These are phyloP conservation scores for Metarhizium humberi DNA, from an alignment of 2,329 filamentous ascomycete genomes.

Conservation along the genomic window DNA sequence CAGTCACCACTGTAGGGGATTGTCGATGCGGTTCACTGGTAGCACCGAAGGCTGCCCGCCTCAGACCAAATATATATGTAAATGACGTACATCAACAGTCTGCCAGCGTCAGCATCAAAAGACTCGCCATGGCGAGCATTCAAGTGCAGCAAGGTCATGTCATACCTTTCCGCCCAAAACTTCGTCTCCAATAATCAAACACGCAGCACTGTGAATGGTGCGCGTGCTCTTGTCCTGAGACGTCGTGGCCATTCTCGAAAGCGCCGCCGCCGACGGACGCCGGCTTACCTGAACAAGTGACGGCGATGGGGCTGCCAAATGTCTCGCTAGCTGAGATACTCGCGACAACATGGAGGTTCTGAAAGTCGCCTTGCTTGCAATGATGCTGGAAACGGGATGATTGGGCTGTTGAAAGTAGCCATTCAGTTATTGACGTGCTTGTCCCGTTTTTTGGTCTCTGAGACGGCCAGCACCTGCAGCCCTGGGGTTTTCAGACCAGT, in stretches of 20 bases:
- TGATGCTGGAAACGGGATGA: conserved; percentile 7
- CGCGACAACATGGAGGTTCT: conserved; percentile 60
- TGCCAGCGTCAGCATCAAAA: conserved; percentile 6
- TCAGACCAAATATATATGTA: not conserved
- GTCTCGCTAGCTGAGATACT: conserved; percentile 62
- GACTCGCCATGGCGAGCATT: not conserved
- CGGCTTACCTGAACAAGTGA: conserved; percentile 21
- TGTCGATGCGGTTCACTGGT: not conserved
- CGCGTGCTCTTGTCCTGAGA: conserved; percentile 44
- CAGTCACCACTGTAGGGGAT: not conserved
- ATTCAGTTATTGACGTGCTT: not conserved
- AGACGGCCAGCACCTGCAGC: not conserved
- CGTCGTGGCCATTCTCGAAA: conserved; percentile 28
- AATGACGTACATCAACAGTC: conserved; percentile 30
- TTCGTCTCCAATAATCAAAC: conserved; percentile 94
- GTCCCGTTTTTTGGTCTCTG: not conserved
- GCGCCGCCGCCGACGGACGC: conserved; percentile 10
- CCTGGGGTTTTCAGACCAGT: not conserved
- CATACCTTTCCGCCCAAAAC: conserved; percentile 86
- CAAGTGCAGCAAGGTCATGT: not conserved
- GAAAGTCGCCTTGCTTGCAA: not conserved
- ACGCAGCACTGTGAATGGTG: conserved; percentile 81
- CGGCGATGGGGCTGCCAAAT: conserved; percentile 38
- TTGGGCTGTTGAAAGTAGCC: not conserved
- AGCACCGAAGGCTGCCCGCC: too few species aligned